Conservation (phyloP, 345 rosid genomes). For the Eucalyptus pauciflora region DNA sequence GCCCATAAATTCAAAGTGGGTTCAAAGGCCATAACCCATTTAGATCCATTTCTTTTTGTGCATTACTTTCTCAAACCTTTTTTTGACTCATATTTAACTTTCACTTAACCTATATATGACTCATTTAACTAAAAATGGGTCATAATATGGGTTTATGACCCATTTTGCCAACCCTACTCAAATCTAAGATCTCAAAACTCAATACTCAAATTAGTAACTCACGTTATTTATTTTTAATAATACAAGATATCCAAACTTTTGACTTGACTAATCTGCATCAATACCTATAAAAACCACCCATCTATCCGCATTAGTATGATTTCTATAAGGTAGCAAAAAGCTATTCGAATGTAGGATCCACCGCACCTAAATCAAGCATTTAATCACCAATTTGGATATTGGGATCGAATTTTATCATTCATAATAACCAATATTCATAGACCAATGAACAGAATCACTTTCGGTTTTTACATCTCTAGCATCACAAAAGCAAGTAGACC, state of each 20-base stretch:
- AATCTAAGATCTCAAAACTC: neutral
- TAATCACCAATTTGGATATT: neutral
- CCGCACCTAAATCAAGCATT: neutral
- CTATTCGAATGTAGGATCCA: neutral
- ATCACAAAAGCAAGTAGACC: neutral
- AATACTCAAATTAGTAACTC: neutral
- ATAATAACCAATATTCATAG: neutral
- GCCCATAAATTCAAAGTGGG: too few species aligned
- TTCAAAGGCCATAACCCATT: too few species aligned
- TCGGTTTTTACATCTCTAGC: neutral
- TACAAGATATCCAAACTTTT: accelerated
- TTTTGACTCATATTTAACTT: too few species aligned
- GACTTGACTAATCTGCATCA: neutral
- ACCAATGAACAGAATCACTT: neutral
- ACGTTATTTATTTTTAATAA: neutral
- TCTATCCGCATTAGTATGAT: accelerated
- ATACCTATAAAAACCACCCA: neutral
- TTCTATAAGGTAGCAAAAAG: neutral
- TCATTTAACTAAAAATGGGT: too few species aligned
- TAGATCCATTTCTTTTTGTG: too few species aligned
- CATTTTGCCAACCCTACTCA: too few species aligned
- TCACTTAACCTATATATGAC: too few species aligned
- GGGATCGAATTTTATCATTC: neutral
- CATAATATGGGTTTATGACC: too few species aligned
- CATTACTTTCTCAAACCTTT: too few species aligned